Conservation (phyloP, 139 green algal genomes). For the Coelastrella sp. region DNA sequence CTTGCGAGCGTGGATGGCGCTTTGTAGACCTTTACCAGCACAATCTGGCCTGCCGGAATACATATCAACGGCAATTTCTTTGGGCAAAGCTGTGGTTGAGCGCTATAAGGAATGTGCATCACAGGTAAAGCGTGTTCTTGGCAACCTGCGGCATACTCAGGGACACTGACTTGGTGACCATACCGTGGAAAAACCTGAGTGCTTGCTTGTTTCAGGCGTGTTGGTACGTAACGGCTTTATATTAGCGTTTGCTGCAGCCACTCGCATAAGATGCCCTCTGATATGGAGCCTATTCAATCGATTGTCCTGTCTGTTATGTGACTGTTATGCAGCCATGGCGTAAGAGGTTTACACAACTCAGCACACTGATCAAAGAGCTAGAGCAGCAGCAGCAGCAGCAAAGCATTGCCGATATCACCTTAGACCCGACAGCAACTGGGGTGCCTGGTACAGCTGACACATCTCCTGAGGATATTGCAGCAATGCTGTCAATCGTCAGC, state of each 20-base stretch:
- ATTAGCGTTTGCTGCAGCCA: too few relatives aligned
- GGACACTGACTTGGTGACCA: too few relatives aligned
- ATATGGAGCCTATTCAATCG: too few relatives aligned
- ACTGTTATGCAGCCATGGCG: not conserved
- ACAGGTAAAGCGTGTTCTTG: not conserved
- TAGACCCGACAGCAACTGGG: too few relatives aligned
- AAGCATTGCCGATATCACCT: too few relatives aligned
- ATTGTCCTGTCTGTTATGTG: too few relatives aligned
- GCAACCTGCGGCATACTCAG: too few relatives aligned
- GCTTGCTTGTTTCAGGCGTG: too few relatives aligned
- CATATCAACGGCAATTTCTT: not conserved
- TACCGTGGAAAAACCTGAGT: too few relatives aligned
- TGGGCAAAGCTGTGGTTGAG: not conserved
- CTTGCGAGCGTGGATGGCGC: conserved; percentile 6
- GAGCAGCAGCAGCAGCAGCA: conserved; percentile 20
- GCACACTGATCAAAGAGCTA: not conserved
- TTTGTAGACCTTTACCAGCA: not conserved
- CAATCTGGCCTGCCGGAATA: not conserved
- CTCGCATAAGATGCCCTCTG: too few relatives aligned
- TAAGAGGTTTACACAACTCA: conserved; percentile 3
- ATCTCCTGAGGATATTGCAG: not conserved
- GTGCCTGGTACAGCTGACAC: too few relatives aligned
- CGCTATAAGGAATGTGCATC: not conserved
- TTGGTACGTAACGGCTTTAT: too few relatives aligned
- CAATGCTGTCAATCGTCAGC: not conserved